These are phyloP conservation scores for Canariomyces notabilis DNA, from an alignment of 2,329 filamentous ascomycete species.

Conservation along the genomic window DNA sequence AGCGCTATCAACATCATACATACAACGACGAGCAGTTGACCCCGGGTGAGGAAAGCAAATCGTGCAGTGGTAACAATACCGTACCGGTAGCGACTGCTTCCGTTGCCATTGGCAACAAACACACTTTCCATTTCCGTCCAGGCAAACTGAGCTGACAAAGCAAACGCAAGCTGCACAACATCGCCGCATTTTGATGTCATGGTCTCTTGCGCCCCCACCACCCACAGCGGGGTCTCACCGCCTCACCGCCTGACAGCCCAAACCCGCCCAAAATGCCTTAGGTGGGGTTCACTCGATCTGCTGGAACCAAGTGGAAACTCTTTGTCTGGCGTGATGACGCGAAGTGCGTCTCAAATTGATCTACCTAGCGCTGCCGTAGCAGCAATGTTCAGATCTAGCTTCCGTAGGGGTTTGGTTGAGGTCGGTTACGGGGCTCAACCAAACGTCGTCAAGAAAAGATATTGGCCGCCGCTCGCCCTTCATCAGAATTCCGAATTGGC, in stretches of 20 bases:
- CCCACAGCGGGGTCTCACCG: slow-evolving; percentile 12
- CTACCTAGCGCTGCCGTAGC: slow-evolving; percentile 24
- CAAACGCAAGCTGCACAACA: background rate
- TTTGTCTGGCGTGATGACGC: background rate
- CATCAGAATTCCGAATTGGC: slow-evolving; percentile 10
- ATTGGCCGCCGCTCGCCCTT: slow-evolving; percentile 15
- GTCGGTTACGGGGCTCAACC: slow-evolving; percentile 14
- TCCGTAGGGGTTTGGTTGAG: slow-evolving; percentile 16
- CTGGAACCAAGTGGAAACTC: background rate
- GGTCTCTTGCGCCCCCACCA: slow-evolving; percentile 1
- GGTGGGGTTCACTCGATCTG: background rate
- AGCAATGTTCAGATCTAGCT: slow-evolving; percentile 26
- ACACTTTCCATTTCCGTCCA: background rate
- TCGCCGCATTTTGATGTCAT: slow-evolving; percentile 13
- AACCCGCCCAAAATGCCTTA: background rate
- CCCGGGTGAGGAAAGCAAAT: too few relatives aligned
- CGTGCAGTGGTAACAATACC: too few relatives aligned
- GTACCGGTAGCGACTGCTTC: too few relatives aligned
- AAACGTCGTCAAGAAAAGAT: slow-evolving; percentile 19
- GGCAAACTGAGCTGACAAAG: slow-evolving; percentile 3
- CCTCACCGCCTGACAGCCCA: slow-evolving; percentile 15
- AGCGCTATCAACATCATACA: too few relatives aligned
- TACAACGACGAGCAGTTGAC: too few relatives aligned
- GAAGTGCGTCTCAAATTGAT: slow-evolving; percentile 17
- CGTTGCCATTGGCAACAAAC: background rate